phyloP scores from a whole-genome alignment of 2,329 filamentous ascomycete genomes.

The Diaporthe helianthi region DNA sequence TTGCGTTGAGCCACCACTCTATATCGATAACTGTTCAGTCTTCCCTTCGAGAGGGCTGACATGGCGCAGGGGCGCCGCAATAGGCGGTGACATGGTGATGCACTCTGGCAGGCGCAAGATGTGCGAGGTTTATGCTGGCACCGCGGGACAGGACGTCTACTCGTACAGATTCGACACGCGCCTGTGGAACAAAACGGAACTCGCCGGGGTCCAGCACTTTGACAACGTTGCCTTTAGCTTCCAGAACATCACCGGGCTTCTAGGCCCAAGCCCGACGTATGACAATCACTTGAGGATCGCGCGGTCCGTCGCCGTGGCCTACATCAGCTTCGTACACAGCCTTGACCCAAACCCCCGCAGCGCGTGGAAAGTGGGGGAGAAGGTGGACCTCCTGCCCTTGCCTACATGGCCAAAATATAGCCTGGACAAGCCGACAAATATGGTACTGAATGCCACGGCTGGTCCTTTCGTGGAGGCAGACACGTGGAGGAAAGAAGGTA shows the following conservation, averaged over 20 bases:
- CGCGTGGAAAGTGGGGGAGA: conserved; percentile 34
- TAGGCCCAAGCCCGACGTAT: conserved; percentile 53
- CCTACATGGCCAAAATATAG: conserved; percentile 52
- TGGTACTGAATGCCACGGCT: conserved; percentile 52
- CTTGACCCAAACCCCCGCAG: conserved; percentile 49
- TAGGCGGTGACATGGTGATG: conserved; percentile 57
- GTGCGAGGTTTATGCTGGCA: conserved; percentile 48
- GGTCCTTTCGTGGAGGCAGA: conserved; percentile 53
- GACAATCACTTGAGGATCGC: conserved; percentile 47
- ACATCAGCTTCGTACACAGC: conserved; percentile 52
- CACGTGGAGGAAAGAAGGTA: conserved; percentile 54
- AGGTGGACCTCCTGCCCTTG: conserved; percentile 39
- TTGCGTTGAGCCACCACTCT: conserved; percentile 52
- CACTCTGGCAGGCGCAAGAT: conserved; percentile 54
- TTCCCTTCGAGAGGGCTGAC: conserved; percentile 45
- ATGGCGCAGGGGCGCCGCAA: conserved; percentile 53
- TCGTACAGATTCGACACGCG: conserved; percentile 59
- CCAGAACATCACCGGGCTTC: conserved; percentile 55
- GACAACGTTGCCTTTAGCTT: conserved; percentile 59
- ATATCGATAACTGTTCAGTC: conserved; percentile 46
- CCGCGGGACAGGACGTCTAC: conserved; percentile 47
- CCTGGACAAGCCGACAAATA: conserved; percentile 48
- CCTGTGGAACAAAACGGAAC: conserved; percentile 49
- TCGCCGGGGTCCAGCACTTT: conserved; percentile 54
- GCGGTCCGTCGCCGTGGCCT: conserved; percentile 48